These are phyloP conservation scores for Phytophthora megakarya DNA, from an alignment of 352 stramenopile genomes.

Conservation along the genomic window DNA sequence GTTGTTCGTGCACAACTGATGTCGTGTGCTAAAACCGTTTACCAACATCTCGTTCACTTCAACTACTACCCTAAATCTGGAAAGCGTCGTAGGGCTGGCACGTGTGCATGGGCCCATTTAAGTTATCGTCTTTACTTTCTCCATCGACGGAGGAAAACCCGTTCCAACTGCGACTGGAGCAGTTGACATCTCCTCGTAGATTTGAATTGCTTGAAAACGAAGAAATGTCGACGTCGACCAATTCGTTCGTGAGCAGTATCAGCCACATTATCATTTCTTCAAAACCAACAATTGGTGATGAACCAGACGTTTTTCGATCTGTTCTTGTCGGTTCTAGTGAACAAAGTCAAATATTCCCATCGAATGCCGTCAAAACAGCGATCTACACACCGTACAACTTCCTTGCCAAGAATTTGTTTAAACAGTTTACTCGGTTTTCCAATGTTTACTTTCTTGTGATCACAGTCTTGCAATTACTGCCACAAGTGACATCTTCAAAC, in stretches of 20 bases:
- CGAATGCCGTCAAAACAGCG: constrained; percentile 61
- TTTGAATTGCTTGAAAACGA: constrained; percentile 21
- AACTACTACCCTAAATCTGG: constrained; percentile 19
- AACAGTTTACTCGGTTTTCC: constrained; percentile 84
- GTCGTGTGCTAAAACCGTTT: background rate
- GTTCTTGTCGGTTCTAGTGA: constrained; percentile 34
- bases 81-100: background rate
- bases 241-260: constrained; percentile 26
- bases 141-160: constrained; percentile 13
- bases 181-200: background rate
- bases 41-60: background rate
- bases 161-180: constrained; percentile 18
- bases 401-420: constrained; percentile 73
- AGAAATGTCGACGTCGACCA: constrained; percentile 5
- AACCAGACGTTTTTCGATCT: constrained; percentile 20
- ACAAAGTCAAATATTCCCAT: constrained; percentile 32
- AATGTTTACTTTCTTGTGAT: constrained; percentile 94
- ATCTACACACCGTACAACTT: constrained; percentile 72
- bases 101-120: constrained; percentile 23
- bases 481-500: constrained; percentile 81
- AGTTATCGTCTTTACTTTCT: constrained; percentile 15
- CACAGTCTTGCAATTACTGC: constrained; percentile 81
- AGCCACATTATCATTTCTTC: constrained; percentile 27
- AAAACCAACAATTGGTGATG: constrained; percentile 13
- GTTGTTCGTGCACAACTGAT: no score